Percentiles rank a stretch among this genome's conserved stretches.
These are phyloP conservation scores for Dacryopinax spathularia DNA, from an alignment of 768 basidiomycete species.

Conservation along the genomic window DNA sequence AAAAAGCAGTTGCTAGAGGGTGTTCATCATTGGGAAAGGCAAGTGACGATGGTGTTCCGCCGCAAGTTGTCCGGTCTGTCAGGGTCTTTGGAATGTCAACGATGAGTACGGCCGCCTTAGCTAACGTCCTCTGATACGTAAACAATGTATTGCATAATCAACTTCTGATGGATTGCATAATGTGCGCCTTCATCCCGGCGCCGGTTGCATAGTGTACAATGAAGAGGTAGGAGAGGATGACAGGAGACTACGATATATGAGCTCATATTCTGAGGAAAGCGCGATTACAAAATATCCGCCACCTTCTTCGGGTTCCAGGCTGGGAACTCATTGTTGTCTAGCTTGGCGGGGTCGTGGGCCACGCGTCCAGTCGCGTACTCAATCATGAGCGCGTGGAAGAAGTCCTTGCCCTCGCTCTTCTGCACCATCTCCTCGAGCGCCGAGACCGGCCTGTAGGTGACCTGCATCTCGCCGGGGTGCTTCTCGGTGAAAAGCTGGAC, in stretches of 20 bases:
- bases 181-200: not conserved
- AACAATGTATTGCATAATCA: too few species aligned
- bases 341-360: not conserved
- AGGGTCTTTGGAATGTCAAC: too few species aligned
- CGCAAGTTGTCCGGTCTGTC: too few species aligned
- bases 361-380: not conserved
- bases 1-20: too few species aligned
- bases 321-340: not conserved
- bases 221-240: not conserved
- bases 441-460: not conserved
- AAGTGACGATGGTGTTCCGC: too few species aligned
- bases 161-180: too few species aligned
- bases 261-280: too few species aligned
- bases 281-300: not conserved
- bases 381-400: slow-evolving; percentile 3
- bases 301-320: not conserved
- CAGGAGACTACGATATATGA: not conserved
- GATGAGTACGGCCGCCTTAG: too few species aligned
- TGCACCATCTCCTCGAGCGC: not conserved
- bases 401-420: slow-evolving; percentile 4
- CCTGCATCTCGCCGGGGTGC: not conserved
- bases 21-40: too few species aligned
- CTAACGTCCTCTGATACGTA: too few species aligned
- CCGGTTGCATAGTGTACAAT: not conserved
- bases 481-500: not conserved